Conservation (phyloP, 2,329 filamentous ascomycete genomes). For the Orbilia ellipsospora region DNA sequence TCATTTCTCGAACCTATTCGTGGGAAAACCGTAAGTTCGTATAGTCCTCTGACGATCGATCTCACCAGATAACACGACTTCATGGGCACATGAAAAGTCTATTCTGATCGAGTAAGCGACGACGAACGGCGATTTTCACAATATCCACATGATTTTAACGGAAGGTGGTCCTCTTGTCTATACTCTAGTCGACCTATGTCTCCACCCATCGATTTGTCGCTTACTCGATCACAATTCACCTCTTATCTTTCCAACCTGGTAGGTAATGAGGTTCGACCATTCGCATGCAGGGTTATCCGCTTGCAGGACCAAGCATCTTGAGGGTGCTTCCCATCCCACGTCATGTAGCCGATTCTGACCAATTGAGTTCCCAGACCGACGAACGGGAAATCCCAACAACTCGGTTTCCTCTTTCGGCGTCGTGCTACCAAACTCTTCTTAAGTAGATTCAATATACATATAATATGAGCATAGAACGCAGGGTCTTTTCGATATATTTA, state of each 20-base stretch:
- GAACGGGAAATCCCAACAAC: constrained; percentile 9
- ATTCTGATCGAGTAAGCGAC: too few relatives aligned
- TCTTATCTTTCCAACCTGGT: constrained; percentile 26
- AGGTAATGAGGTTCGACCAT: too few relatives aligned
- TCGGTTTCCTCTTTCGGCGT: not conserved
- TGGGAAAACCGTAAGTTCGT: too few relatives aligned
- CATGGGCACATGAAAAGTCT: constrained; percentile 5
- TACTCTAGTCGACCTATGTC: too few relatives aligned
- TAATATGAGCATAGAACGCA: too few relatives aligned
- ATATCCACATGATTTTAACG: too few relatives aligned
- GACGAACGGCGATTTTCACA: not conserved
- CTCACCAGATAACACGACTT: too few relatives aligned
- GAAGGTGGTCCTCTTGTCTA: too few relatives aligned
- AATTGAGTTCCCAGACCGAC: not conserved
- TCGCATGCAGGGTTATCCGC: constrained; percentile 36
- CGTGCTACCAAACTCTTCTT: not conserved
- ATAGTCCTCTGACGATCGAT: too few relatives aligned
- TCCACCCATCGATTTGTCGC: not conserved
- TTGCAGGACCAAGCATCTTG: constrained; percentile 7
- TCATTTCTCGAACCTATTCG: too few relatives aligned
- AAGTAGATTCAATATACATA: too few relatives aligned
- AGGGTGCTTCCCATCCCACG: constrained; percentile 16
- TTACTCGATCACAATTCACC: constrained; percentile 34
- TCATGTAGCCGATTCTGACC: not conserved
- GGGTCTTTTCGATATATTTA: too few relatives aligned